Percentiles rank a stretch among this genome's conserved stretches.
These are phyloP conservation scores for Xerocomellus intermedius DNA, from an alignment of 768 basidiomycete genomes.

Conservation along the genomic window DNA sequence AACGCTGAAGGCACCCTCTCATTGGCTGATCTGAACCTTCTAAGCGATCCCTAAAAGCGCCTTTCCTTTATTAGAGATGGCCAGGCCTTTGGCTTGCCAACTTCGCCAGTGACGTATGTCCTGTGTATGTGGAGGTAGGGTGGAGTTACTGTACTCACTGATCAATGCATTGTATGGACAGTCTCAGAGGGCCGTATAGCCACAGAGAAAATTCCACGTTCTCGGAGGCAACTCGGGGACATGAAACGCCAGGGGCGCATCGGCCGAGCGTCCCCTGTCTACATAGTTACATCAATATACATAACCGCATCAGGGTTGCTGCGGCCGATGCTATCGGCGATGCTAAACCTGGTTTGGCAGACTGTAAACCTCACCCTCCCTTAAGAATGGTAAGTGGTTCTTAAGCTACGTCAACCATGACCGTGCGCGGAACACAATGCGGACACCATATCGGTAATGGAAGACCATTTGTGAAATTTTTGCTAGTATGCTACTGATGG, in stretches of 20 bases:
- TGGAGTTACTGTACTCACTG: background rate
- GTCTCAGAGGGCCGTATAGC: background rate
- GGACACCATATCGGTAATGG: background rate
- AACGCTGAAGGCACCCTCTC: too few species aligned
- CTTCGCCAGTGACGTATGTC: background rate
- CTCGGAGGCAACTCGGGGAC: slow-evolving; percentile 1
- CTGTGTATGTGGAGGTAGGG: background rate
- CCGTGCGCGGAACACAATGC: background rate
- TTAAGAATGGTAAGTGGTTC: background rate
- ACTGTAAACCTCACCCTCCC: background rate
- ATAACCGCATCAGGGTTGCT: slow-evolving; percentile 12
- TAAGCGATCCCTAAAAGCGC: too few species aligned
- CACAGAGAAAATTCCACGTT: background rate
- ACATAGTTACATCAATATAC: background rate
- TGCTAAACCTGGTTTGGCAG: slow-evolving; percentile 4
- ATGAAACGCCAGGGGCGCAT: background rate
- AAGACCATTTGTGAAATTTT: background rate
- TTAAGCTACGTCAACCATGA: background rate
- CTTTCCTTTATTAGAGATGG: too few species aligned
- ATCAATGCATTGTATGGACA: background rate
- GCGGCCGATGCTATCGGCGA: slow-evolving; percentile 20
- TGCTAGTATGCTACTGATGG: background rate
- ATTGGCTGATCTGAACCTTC: too few species aligned
- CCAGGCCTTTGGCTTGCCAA: too few species aligned
- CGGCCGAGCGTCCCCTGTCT: slow-evolving; percentile 1